Base-by-base conservation (phyloP, 306 rosid genomes). In the Casuarina cunninghamiana region DNA sequence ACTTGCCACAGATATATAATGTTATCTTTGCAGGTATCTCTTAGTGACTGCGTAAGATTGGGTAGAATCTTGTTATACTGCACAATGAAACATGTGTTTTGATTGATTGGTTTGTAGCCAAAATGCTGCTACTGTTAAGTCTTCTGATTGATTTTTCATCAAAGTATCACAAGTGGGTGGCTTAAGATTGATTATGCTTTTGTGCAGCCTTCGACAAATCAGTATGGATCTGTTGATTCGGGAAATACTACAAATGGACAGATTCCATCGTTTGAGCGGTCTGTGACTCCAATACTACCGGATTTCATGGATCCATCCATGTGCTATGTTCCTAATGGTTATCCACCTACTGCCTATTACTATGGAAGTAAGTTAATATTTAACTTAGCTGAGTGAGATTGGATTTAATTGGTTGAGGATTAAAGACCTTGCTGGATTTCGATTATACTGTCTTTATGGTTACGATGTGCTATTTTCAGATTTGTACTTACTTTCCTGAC, bases 321-420 rank as follows among this genome's bases (percentile, higher is more conserved):
- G 87, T 91, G 94, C 78, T 95, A 91, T 84, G 80, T 95, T 37
- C 97, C 96, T 3, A 93, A 86, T 55, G 90, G 89, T 55, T 93
- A 95, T 78, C 87, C 93, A 0, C 86, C 93, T 2, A 79, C 92
- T 17, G 94, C 93, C 46, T 95, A 87, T 83, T 93, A 87, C 81
- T 93, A 89, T 71, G 91, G 97, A 80, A 92, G 99, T 95, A 55
- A 80, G 77, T 82, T 69, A 12, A 37, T 69, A 21, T 6, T 16
- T 53, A 50, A 38, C 53, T 2, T 38, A 65, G 4, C 13, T 0
- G 6, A 16, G 38, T n/a, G 10, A 73, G 66, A 10, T 48, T 9
- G 26, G 21, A 5, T 71, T 2, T 6, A 49, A 21, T 37, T 21
- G 55, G 15, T 75, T 61, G 35, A 21, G 13, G 45, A 38, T 26